Evolutionary conservation across 768 basidiomycete species (phyloP).

Genomic region (Lentinus tigrinus): DNA sequence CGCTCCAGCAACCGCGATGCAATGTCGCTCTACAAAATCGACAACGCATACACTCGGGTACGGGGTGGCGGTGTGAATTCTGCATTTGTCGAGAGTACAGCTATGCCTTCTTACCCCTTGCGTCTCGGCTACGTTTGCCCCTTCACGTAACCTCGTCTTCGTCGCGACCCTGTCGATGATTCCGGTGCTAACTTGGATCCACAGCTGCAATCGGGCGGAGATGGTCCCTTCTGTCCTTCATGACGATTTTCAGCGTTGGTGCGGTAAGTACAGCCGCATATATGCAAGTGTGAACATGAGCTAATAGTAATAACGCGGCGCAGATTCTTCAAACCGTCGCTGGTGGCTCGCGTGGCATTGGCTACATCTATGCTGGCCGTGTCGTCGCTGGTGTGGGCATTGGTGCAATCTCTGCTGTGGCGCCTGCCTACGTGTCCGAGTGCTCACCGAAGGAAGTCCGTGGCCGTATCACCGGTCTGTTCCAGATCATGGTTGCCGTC

Average conservation of each 20-base stretch:
- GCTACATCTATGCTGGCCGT: slow-evolving; percentile 77
- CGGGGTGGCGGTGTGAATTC: too few species aligned
- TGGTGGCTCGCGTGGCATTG: slow-evolving; percentile 52
- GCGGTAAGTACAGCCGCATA: slow-evolving; percentile 46
- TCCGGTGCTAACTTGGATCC: not conserved
- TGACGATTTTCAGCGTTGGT: slow-evolving; percentile 64
- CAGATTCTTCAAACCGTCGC: slow-evolving; percentile 75
- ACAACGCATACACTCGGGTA: too few species aligned
- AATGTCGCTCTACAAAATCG: too few species aligned
- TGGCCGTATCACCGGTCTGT: slow-evolving; percentile 80
- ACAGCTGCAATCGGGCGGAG: slow-evolving; percentile 66
- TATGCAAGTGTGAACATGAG: not conserved
- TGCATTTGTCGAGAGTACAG: too few species aligned
- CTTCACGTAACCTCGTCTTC: not conserved
- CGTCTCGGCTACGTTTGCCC: not conserved
- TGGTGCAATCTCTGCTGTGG: slow-evolving; percentile 80
- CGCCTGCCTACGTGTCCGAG: slow-evolving; percentile 85
- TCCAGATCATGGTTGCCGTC: slow-evolving; percentile 84
- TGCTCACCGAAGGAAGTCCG: slow-evolving; percentile 85
- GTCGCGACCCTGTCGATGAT: not conserved
- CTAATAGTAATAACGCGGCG: not conserved
- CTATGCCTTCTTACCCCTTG: not conserved
- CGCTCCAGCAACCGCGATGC: too few species aligned
- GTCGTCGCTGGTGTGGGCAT: slow-evolving; percentile 80
- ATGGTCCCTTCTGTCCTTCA: slow-evolving; percentile 60